Conservation (phyloP, 2,329 filamentous ascomycete genomes). For the Neofusicoccum laricinum region DNA sequence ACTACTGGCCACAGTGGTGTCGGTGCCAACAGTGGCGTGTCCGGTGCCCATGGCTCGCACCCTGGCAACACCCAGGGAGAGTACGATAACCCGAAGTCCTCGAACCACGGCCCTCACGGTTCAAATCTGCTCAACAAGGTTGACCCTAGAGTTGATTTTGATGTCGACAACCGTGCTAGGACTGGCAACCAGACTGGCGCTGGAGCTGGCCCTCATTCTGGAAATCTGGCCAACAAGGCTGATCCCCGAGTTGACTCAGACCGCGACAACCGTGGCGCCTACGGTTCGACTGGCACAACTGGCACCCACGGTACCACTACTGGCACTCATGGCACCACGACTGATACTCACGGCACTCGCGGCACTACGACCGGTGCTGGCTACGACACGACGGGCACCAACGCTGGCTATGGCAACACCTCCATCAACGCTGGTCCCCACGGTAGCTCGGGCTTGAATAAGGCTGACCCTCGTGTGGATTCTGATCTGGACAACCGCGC, state of each 20-base stretch:
- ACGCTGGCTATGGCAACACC: neutral
- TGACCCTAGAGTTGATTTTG: slow-evolving; percentile 2
- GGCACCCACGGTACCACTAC: neutral
- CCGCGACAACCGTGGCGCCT: slow-evolving; percentile 12
- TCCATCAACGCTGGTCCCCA: slow-evolving; percentile 14
- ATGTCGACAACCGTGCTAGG: neutral
- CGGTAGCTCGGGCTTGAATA: neutral
- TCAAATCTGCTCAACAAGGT: slow-evolving; percentile 3
- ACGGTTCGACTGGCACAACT: too few species aligned
- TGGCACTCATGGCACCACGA: neutral
- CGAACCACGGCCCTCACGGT: slow-evolving; percentile 6
- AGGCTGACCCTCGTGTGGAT: slow-evolving; percentile 12
- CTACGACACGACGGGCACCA: neutral
- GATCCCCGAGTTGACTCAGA: slow-evolving; percentile 17
- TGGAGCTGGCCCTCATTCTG: slow-evolving; percentile 6
- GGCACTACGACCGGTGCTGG: neutral
- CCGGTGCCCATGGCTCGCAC: neutral
- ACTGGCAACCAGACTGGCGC: neutral
- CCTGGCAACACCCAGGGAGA: neutral
- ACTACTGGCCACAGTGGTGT: slow-evolving; percentile 2
- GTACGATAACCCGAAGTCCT: neutral
- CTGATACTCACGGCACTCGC: neutral
- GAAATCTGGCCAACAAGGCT: slow-evolving; percentile 1
- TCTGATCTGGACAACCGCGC: slow-evolving; percentile 13
- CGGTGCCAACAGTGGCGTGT: neutral